Evolutionary conservation across 495 filamentous ascomycete species (phyloP).

Genomic region (Penicillium desertorum): DNA sequence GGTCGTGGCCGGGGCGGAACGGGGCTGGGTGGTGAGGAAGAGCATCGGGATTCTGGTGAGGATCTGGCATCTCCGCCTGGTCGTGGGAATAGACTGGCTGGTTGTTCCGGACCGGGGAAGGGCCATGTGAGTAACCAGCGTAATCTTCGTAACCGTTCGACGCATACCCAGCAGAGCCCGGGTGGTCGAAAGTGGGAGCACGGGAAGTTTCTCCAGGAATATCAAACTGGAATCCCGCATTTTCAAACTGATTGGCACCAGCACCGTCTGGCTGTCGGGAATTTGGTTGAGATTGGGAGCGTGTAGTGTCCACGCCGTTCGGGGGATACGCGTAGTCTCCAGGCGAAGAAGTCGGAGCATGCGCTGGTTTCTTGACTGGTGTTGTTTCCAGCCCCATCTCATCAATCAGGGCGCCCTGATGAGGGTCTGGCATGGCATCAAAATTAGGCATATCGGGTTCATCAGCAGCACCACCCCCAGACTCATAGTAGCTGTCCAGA

Average conservation of each 20-base stretch:
- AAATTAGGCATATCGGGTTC: constrained; percentile 71
- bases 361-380: constrained; percentile 22
- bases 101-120: constrained; percentile 27
- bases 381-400: constrained; percentile 48
- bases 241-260: constrained; percentile 53
- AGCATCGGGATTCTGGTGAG: constrained; percentile 56
- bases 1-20: constrained; percentile 71
- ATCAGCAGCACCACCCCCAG: constrained; percentile 26
- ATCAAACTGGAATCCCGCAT: constrained; percentile 63
- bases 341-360: constrained; percentile 20
- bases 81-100: constrained; percentile 25
- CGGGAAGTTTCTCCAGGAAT: constrained; percentile 62
- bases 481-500: constrained; percentile 43
- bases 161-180: constrained; percentile 29
- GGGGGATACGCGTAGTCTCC: constrained; percentile 41
- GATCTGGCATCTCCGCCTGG: constrained; percentile 22
- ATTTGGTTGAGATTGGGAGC: constrained; percentile 68
- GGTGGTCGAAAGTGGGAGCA: constrained; percentile 42
- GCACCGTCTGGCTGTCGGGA: constrained; percentile 49
- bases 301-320: constrained; percentile 38
- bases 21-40: constrained; percentile 77
- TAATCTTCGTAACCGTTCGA: constrained; percentile 14
- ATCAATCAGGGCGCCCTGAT: constrained; percentile 44
- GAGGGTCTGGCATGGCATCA: constrained; percentile 56
- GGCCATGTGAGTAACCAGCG: constrained; percentile 20